A percentile compares a stretch with the other conserved stretches of the same genome.
phyloP scores from a whole-genome alignment of 1,284 basidiomycete species.

The Cryptococcus hybrid region DNA sequence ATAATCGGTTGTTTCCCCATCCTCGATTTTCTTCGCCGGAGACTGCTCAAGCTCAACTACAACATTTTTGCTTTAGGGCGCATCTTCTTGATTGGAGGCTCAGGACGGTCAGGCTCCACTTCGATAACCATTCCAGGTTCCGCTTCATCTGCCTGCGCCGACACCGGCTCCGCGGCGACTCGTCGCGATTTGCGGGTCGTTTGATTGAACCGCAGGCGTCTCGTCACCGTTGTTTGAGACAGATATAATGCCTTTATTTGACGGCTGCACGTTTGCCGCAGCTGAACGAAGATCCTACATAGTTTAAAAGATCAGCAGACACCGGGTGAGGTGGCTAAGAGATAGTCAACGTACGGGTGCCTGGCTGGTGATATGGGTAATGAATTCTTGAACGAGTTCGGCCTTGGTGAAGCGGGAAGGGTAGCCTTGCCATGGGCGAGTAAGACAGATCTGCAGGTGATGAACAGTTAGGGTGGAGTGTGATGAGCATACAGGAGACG shows the following conservation, averaged over 20 bases:
- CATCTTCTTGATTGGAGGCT: constrained; percentile 22
- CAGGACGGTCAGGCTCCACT: neutral
- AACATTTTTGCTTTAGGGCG: constrained; percentile 3
- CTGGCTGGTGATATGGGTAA: constrained; percentile 67
- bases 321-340: no score
- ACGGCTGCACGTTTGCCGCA: constrained; percentile 35
- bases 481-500: no score
- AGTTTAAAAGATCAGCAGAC: no score
- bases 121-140: neutral
- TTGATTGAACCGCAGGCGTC: constrained; percentile 18
- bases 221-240: constrained; percentile 30
- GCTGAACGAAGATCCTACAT: constrained; percentile 2
- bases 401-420: constrained; percentile 79
- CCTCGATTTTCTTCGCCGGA: constrained; percentile 7
- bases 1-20: constrained; percentile 3
- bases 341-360: constrained; percentile 51
- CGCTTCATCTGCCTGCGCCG: neutral
- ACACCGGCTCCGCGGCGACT: neutral
- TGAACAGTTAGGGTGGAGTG: neutral
- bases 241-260: constrained; percentile 41
- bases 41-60: constrained; percentile 9
- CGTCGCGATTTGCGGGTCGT: constrained; percentile 5
- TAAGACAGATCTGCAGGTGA: constrained; percentile 56
- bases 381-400: constrained; percentile 77
- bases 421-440: constrained; percentile 73